Conservation (phyloP, 1,284 basidiomycete genomes). For the Vanrija humicola region DNA sequence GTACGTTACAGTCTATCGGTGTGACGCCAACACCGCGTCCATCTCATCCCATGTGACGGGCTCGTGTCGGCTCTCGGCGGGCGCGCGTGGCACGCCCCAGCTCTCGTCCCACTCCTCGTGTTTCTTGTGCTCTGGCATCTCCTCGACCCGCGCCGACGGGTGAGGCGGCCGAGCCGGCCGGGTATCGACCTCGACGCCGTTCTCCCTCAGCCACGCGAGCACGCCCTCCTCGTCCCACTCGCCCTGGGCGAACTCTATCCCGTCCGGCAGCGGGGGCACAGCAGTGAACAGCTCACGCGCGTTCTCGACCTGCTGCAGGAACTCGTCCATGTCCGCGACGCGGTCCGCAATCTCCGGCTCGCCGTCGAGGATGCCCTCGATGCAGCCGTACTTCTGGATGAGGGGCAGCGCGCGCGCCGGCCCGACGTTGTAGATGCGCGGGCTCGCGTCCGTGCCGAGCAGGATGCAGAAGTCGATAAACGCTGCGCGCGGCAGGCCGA, state of each 20-base stretch:
- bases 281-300: conserved; percentile 43
- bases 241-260: background rate
- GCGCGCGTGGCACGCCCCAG: no score
- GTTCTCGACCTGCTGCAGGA: conserved; percentile 35
- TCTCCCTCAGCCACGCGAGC: no score
- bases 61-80: no score
- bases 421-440: conserved; percentile 72
- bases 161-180: no score
- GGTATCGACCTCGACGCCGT: no score
- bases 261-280: conserved; percentile 31
- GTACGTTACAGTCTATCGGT: no score
- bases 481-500: conserved; percentile 55
- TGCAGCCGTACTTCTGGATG: conserved; percentile 64
- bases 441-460: conserved; percentile 82
- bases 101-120: no score
- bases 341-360: conserved; percentile 19
- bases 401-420: conserved; percentile 67
- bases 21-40: background rate
- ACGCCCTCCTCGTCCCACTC: no score
- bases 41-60: background rate
- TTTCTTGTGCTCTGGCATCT: no score
- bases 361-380: conserved; percentile 64
- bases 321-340: conserved; percentile 25
- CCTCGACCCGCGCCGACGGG: no score
- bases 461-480: conserved; percentile 80